Evolutionary conservation across 2,329 filamentous ascomycete genomes (phyloP).

Genomic region (Monosporascus sp.): DNA sequence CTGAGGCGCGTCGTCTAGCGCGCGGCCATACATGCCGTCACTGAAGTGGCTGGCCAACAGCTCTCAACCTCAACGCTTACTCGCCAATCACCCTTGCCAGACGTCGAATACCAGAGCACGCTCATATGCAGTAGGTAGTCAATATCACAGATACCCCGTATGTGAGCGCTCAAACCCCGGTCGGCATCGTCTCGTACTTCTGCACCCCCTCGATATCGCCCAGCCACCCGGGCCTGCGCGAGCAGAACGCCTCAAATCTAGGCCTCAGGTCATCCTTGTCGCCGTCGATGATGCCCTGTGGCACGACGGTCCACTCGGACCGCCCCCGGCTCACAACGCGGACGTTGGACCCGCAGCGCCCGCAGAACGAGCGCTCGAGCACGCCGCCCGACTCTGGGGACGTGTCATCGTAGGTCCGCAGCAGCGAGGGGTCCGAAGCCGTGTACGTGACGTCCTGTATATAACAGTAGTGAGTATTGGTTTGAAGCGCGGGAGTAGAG

Average conservation of each 20-base stretch:
- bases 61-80: too few species aligned
- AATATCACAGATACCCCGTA: too few species aligned
- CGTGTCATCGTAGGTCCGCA: slow-evolving; percentile 13
- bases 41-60: too few species aligned
- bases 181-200: slow-evolving; percentile 6
- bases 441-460: slow-evolving; percentile 15
- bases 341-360: slow-evolving; percentile 13
- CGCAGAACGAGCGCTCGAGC: slow-evolving; percentile 17
- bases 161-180: neutral
- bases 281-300: slow-evolving; percentile 19
- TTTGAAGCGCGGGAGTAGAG: neutral
- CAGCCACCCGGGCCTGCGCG: slow-evolving; percentile 9
- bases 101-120: too few species aligned
- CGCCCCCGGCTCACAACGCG: neutral
- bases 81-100: too few species aligned
- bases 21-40: too few species aligned
- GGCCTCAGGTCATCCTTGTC: slow-evolving; percentile 12
- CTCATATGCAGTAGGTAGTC: too few species aligned
- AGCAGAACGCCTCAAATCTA: slow-evolving; percentile 10
- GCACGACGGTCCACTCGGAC: slow-evolving; percentile 3
- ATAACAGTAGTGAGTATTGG: neutral
- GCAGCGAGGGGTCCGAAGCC: slow-evolving; percentile 7
- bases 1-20: too few species aligned
- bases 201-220: slow-evolving; percentile 1
- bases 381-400: slow-evolving; percentile 12